Conservation (phyloP, 1,139 yeast species). For the Protomyces inouyei region DNA sequence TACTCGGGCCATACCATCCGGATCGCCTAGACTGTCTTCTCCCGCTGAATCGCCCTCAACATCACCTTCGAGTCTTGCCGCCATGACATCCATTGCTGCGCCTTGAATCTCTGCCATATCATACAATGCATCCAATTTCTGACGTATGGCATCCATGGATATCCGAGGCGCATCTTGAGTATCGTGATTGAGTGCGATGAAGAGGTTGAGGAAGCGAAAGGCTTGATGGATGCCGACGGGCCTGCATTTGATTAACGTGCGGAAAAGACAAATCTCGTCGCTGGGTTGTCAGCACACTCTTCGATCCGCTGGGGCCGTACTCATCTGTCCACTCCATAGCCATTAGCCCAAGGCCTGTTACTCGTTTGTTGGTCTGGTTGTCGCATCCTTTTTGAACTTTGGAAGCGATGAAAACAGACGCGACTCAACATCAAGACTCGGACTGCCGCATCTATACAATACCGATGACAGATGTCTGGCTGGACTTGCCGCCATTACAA, state of each 20-base stretch:
- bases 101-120: constrained; percentile 7
- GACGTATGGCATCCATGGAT: constrained; percentile 5
- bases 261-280: constrained; percentile 13
- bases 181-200: constrained; percentile 15
- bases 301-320: background rate
- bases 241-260: constrained; percentile 11
- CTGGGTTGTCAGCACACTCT: background rate
- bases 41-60: constrained; percentile 4
- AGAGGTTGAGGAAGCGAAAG: constrained; percentile 19
- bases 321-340: constrained; percentile 13
- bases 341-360: background rate
- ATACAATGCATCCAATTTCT: constrained; percentile 8
- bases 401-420: background rate
- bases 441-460: too few relatives aligned
- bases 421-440: background rate
- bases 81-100: background rate
- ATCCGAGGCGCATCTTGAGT: constrained; percentile 2
- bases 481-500: background rate
- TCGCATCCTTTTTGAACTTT: too few relatives aligned
- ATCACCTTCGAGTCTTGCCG: background rate
- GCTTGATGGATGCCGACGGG: constrained; percentile 19
- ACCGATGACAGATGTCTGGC: background rate
- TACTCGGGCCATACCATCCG: background rate
- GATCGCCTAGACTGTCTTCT: background rate
- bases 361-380: too few relatives aligned